A percentile compares a stretch with the other conserved stretches of the same genome.
These are phyloP conservation scores for Letharia columbiana DNA, from an alignment of 495 filamentous ascomycete genomes.

Conservation along the genomic window DNA sequence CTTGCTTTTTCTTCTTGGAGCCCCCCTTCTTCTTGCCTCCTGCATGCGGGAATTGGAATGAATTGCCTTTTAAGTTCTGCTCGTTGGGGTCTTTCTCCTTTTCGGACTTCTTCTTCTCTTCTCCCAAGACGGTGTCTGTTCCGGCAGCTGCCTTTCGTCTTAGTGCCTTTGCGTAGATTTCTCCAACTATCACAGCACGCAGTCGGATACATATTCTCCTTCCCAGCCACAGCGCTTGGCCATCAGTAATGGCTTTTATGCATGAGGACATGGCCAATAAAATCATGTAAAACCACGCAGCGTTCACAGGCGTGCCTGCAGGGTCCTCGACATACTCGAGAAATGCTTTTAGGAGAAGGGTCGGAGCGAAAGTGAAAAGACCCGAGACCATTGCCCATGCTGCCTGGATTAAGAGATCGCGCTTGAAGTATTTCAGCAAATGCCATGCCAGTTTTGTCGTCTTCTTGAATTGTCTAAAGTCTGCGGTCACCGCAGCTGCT, in stretches of 20 bases:
- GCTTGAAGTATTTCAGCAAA: constrained; percentile 74
- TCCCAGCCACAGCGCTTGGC: constrained; percentile 87
- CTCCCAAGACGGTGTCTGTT: constrained; percentile 57
- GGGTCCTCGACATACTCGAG: constrained; percentile 88
- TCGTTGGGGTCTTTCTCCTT: constrained; percentile 22
- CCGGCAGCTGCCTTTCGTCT: constrained; percentile 79
- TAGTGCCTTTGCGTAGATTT: constrained; percentile 96
- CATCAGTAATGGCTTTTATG: constrained; percentile 67
- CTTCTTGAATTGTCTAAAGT: constrained; percentile 81
- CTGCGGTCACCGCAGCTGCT: constrained; percentile 63
- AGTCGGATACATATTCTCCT: constrained; percentile 88
- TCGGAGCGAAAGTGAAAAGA: constrained; percentile 81
- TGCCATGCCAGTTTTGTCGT: constrained; percentile 73
- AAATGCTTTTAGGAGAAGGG: constrained; percentile 81
- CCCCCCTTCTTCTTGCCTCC: constrained; percentile 49
- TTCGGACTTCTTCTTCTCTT: constrained; percentile 36
- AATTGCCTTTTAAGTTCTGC: not conserved
- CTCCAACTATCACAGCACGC: constrained; percentile 90
- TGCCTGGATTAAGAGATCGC: constrained; percentile 66
- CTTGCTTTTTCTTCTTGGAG: constrained; percentile 30
- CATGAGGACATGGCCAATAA: constrained; percentile 74
- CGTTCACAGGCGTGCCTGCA: constrained; percentile 66
- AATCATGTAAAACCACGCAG: constrained; percentile 93
- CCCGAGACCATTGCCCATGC: constrained; percentile 70
- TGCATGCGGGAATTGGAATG: constrained; percentile 32